Base-by-base conservation (phyloP, 75 land plant genomes). In the Gnetum montanum region DNA sequence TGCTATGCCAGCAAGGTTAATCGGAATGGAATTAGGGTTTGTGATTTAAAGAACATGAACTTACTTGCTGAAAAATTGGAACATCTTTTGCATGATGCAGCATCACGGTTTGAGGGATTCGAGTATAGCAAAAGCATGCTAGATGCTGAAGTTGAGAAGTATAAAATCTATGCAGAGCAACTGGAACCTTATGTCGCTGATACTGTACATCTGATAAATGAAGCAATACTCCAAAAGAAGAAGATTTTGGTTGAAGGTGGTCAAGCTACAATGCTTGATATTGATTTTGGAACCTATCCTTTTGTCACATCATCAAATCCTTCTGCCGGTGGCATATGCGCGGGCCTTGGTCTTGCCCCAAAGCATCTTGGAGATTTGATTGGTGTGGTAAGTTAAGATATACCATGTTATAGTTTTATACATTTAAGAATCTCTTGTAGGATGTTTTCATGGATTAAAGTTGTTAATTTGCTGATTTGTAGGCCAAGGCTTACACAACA, bases 231-330 rank as follows among this genome's bases (percentile, higher is more conserved):
- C 13, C 57, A 75, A 19, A 72, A 81, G 61, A 85, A 85, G 84
- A 91, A 66, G 61, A 74, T 93, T 43, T 68, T 93, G 57, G 96
- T 93, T 46, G 98, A 93, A 74, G 98, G 98, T 58, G 87, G 98
- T 54, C 96, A 89, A 46, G 96, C 98, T 27, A 93, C 96, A n/a
- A 93, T 93, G 98, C 61, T 93, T 48, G 98, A 93, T 65, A 67
- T 93, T 43, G 98, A 93, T 61, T 93, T 93, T 73, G 98, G 98
- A 37, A 93, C 98, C 33, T 93, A 93, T 57, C 98, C 98, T 6
- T 93, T 93, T 71, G 98, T 93, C 12, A 93, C 98, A 56, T 93
- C 98, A 10, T 93, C 98, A 3, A 93, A 85, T 48, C 98, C 98
- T 19, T 93, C 98, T 28, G 96, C 86, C 16, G 95, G 97, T 40